phyloP scores from a whole-genome alignment of 2,329 filamentous ascomycete genomes.

The Hypoxylon sp. region DNA sequence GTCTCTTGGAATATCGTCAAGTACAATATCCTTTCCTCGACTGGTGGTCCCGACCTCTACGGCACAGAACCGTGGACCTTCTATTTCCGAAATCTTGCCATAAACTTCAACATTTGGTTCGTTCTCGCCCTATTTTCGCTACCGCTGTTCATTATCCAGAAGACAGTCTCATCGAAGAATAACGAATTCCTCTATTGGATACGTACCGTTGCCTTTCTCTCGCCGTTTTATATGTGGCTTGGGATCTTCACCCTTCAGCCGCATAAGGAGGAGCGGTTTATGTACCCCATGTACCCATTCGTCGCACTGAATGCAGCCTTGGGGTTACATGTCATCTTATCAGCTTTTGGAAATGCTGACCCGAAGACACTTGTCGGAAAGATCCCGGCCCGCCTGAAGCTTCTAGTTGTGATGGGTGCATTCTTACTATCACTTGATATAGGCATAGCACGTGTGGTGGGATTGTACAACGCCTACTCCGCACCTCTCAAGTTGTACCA shows the following conservation, averaged over 20 bases:
- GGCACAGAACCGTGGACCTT: slow-evolving; percentile 98
- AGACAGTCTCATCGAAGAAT: slow-evolving; percentile 69
- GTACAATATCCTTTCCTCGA: slow-evolving; percentile 91
- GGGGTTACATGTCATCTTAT: slow-evolving; percentile 82
- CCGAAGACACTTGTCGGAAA: slow-evolving; percentile 75
- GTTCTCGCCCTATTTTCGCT: slow-evolving; percentile 78
- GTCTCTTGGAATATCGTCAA: slow-evolving; percentile 93
- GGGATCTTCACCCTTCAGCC: slow-evolving; percentile 90
- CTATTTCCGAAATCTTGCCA: slow-evolving; percentile 87
- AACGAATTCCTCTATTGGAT: slow-evolving; percentile 76
- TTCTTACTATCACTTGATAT: slow-evolving; percentile 73
- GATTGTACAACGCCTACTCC: slow-evolving; percentile 83
- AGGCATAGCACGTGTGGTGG: slow-evolving; percentile 78
- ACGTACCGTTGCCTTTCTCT: slow-evolving; percentile 80
- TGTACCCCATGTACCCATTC: slow-evolving; percentile 96
- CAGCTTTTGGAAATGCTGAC: slow-evolving; percentile 77
- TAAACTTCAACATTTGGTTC: slow-evolving; percentile 98
- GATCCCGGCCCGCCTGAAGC: slow-evolving; percentile 80
- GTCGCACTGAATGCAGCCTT: slow-evolving; percentile 90
- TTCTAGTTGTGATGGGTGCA: slow-evolving; percentile 69
- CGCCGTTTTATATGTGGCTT: slow-evolving; percentile 95
- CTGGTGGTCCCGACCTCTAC: slow-evolving; percentile 89
- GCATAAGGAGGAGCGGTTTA: slow-evolving; percentile 98
- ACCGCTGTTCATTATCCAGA: slow-evolving; percentile 81
- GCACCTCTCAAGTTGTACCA: slow-evolving; percentile 80